Base-by-base conservation (phyloP, 2,329 filamentous ascomycete species). In the Paecilomyces variotii region DNA sequence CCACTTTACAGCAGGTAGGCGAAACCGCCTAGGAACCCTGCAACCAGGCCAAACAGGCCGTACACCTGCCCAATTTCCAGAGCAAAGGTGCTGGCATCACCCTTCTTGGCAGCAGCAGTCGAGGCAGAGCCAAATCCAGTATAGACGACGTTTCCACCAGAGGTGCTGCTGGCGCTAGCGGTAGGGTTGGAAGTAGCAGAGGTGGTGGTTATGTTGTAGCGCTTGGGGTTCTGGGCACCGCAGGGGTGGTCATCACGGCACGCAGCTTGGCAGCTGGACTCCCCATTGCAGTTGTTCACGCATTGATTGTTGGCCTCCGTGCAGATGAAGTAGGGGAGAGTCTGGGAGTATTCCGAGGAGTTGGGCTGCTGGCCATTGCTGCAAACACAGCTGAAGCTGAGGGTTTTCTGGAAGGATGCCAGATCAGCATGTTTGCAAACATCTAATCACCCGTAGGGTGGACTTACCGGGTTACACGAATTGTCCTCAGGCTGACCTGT, bases 321-420 rank as follows among this genome's bases (percentile, higher is more conserved):
- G 75, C 84, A 87, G 70, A 82, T 77, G 73, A 78, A 86, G 76
- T 82, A 87, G 19, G 84, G 83, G 56, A 87, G 77, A 12, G 84
- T 87, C 65, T 83, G 80, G 34, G 82, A 83, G 77, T 83, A 87
- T 67, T 86, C 76, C 61, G 82, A 80, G 58, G 84, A 72, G 68
- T 87, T 87, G 65, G 84, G 84, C 4, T 74, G 67, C 57, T 78
- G 63, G 62, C 78, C 77, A 67, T 81, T 80, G 60, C 66, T 72
- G 73, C 84, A 87, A 63, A 84, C 73, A 68, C 84, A 87, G 57
- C 69, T 67, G 72, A 81, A 87, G 60, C 64, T 65, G n/a, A 87
- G 78, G 50, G 75, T 74, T 39, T 74, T 59, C 76, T 78, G 57
- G 58, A 39, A 55, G n/a, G 5, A 34, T 25, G 6, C 27, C 24